These are phyloP conservation scores for Rhinocladiella similis DNA, from an alignment of 2,329 filamentous ascomycete species.

Conservation along the genomic window DNA sequence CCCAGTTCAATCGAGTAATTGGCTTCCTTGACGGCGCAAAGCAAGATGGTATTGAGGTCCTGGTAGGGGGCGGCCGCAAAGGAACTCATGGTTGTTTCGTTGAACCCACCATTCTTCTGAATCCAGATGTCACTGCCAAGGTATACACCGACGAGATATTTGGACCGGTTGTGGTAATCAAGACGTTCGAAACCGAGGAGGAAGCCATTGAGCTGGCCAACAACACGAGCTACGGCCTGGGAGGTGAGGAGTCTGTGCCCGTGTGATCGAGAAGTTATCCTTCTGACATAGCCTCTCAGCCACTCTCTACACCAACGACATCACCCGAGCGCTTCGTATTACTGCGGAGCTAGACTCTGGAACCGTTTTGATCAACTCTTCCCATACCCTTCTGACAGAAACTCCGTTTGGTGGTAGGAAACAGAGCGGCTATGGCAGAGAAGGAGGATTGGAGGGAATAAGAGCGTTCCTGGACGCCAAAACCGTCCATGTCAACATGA, in stretches of 20 bases:
- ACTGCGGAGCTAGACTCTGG: conserved; percentile 23
- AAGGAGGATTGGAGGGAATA: conserved; percentile 67
- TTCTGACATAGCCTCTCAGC: conserved; percentile 28
- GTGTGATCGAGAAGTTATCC: too few species aligned
- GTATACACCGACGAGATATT: conserved; percentile 74
- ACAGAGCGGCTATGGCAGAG: conserved; percentile 74
- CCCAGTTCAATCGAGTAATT: conserved; percentile 18
- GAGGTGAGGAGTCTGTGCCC: neutral
- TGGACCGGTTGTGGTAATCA: conserved; percentile 68
- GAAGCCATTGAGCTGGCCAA: conserved; percentile 42
- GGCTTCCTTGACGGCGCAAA: conserved; percentile 13
- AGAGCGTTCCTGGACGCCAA: conserved; percentile 61
- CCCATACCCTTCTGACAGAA: conserved; percentile 36
- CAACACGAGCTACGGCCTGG: conserved; percentile 39
- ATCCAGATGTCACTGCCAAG: conserved; percentile 47
- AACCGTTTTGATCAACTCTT: conserved; percentile 62
- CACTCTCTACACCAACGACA: conserved; percentile 49
- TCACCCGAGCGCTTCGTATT: conserved; percentile 22
- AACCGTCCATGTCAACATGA: conserved; percentile 46
- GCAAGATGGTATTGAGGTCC: neutral
- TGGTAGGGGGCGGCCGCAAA: conserved; percentile 3
- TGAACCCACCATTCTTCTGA: conserved; percentile 17
- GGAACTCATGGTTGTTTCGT: conserved; percentile 20
- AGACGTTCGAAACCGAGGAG: conserved; percentile 47
- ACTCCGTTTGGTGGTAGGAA: conserved; percentile 73